Conservation (phyloP, 225 moss, liverwort and hornwort genomes). For the Rhytidiadelphus loreus region DNA sequence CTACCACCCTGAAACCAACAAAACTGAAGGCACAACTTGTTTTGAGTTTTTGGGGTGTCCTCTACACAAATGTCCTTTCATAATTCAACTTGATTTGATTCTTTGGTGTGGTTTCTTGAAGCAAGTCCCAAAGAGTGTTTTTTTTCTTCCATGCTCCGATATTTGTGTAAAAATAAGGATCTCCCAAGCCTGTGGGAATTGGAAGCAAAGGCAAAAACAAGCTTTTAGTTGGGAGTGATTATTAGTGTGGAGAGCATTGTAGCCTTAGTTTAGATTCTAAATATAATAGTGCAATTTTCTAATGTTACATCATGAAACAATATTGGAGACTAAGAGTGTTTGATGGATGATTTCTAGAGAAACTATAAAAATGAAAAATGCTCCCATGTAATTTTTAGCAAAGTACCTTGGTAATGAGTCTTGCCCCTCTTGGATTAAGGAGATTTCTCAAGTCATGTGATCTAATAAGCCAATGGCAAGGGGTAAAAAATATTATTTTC, state of each 20-base stretch:
- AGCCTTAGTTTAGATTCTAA: neutral
- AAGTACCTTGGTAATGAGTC: neutral
- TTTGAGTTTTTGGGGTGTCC: neutral
- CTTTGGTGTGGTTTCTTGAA: accelerated
- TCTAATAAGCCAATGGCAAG: neutral
- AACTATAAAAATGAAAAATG: neutral
- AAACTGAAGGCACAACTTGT: neutral
- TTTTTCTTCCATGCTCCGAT: neutral
- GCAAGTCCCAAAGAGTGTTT: accelerated
- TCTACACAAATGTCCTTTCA: neutral
- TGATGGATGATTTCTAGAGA: neutral
- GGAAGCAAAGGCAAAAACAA: neutral
- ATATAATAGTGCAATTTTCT: neutral
- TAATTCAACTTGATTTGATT: neutral
- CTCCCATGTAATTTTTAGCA: neutral
- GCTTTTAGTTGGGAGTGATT: accelerated
- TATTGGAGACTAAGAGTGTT: neutral
- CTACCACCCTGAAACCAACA: no score
- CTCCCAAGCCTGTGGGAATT: neutral
- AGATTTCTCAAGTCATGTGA: neutral
- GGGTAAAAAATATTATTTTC: accelerated
- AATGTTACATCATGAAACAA: neutral
- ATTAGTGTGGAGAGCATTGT: accelerated
- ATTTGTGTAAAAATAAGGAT: neutral
- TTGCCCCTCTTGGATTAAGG: neutral